These are phyloP conservation scores for Thermothelomyces thermophilus DNA, from an alignment of 2,329 filamentous ascomycete species.

Conservation along the genomic window DNA sequence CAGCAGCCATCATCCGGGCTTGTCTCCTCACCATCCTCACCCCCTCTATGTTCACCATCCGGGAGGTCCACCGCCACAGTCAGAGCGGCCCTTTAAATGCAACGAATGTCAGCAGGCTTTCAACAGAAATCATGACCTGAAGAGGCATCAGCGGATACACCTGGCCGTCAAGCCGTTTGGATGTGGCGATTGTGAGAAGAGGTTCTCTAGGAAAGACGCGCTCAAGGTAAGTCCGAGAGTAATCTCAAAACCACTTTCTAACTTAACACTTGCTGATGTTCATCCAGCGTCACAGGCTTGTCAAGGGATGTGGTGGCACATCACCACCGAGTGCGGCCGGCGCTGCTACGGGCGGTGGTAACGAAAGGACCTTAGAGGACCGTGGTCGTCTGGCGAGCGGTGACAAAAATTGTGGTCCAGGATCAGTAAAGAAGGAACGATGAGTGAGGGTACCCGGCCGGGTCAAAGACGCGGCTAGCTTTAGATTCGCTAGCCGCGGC, in stretches of 20 bases:
- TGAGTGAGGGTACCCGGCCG: not conserved
- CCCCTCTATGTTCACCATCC: constrained; percentile 55
- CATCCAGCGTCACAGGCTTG: constrained; percentile 51
- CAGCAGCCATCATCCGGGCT: constrained; percentile 10
- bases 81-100: constrained; percentile 78
- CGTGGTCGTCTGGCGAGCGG: constrained; percentile 9
- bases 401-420: constrained; percentile 16
- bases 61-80: constrained; percentile 34
- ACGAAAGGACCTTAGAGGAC: constrained; percentile 5
- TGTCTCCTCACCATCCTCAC: constrained; percentile 29
- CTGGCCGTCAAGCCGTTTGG: constrained; percentile 93
- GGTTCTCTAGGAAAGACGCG: constrained; percentile 93
- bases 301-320: constrained; percentile 54
- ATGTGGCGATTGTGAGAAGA: constrained; percentile 87
- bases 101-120: constrained; percentile 90
- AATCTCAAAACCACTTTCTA: not conserved
- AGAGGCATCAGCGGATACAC: constrained; percentile 93
- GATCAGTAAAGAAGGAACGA: constrained; percentile 15
- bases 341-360: constrained; percentile 7
- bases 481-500: not conserved
- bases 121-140: constrained; percentile 92
- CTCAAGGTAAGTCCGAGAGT: constrained; percentile 59
- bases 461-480: not conserved
- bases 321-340: constrained; percentile 23
- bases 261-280: constrained; percentile 4